Evolutionary conservation across 192 early-diverging fungal genomes (phyloP).

Genomic region (Coemansia sp.): DNA sequence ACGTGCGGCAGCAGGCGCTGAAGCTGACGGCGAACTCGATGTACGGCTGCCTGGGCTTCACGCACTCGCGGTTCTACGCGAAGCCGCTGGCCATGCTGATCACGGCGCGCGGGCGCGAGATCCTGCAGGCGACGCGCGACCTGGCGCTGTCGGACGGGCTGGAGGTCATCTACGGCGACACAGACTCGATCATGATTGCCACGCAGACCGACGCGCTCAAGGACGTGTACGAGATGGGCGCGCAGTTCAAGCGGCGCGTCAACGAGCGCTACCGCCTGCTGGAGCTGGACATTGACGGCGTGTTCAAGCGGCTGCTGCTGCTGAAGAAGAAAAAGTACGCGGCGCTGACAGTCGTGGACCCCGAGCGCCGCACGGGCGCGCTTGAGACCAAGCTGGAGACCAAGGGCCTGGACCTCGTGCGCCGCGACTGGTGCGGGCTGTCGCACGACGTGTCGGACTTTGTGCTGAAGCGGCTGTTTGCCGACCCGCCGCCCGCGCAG

Average conservation of each 20-base stretch:
- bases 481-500: constrained; percentile 32
- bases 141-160: constrained; percentile 75
- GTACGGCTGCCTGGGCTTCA: constrained; percentile 97
- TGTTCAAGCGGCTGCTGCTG: constrained; percentile 85
- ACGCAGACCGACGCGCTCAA: constrained; percentile 71
- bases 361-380: constrained; percentile 22
- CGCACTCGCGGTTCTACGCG: constrained; percentile 91
- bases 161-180: constrained; percentile 99
- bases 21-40: constrained; percentile 98
- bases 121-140: constrained; percentile 89
- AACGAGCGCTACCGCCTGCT: constrained; percentile 92
- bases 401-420: constrained; percentile 94
- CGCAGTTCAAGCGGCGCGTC: constrained; percentile 76
- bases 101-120: constrained; percentile 92
- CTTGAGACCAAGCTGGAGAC: constrained; percentile 63
- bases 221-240: constrained; percentile 77
- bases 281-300: constrained; percentile 96
- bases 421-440: constrained; percentile 96
- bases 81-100: constrained; percentile 98
- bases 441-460: constrained; percentile 84
- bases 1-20: constrained; percentile 92
- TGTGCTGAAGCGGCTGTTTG: constrained; percentile 64
- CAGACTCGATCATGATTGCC: constrained; percentile 98
- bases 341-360: constrained; percentile 61
- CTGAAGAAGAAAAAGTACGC: constrained; percentile 99